Evolutionary conservation across 2,329 filamentous ascomycete species (phyloP).

Genomic region (Diaporthe sp.): DNA sequence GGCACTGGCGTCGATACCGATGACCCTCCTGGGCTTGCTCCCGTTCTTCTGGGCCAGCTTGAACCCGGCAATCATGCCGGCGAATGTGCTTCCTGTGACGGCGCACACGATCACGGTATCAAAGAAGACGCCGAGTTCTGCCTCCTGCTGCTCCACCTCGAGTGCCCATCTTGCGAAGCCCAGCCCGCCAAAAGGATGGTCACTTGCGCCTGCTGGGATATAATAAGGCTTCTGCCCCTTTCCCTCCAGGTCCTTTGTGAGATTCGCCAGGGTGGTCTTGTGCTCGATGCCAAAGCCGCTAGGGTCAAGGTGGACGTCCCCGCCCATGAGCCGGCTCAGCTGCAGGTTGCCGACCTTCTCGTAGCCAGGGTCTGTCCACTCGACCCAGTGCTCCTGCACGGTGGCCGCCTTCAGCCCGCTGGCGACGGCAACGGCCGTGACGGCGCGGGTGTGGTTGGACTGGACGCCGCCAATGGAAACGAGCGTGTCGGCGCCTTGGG

Average conservation of each 20-base stretch:
- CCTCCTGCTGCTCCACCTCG: slow-evolving; percentile 74
- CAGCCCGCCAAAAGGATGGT: slow-evolving; percentile 76
- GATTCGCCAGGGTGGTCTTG: slow-evolving; percentile 66
- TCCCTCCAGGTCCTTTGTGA: slow-evolving; percentile 63
- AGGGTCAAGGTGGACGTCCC: slow-evolving; percentile 69
- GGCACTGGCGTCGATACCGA: slow-evolving; percentile 75
- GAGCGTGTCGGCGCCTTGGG: slow-evolving; percentile 68
- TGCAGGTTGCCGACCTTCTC: slow-evolving; percentile 77
- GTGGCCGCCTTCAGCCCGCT: slow-evolving; percentile 66
- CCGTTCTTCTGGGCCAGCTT: slow-evolving; percentile 67
- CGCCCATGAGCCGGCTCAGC: slow-evolving; percentile 74
- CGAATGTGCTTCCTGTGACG: slow-evolving; percentile 77
- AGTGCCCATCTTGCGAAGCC: slow-evolving; percentile 79
- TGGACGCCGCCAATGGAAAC: slow-evolving; percentile 76
- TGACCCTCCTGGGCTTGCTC: slow-evolving; percentile 61
- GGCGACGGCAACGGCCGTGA: slow-evolving; percentile 70
- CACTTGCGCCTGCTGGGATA: slow-evolving; percentile 77
- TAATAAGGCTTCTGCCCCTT: slow-evolving; percentile 73
- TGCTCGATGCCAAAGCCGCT: slow-evolving; percentile 76
- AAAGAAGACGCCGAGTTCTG: slow-evolving; percentile 70
- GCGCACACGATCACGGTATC: slow-evolving; percentile 76
- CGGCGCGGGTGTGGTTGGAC: slow-evolving; percentile 76
- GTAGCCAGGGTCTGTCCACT: slow-evolving; percentile 69
- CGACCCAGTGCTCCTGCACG: slow-evolving; percentile 77
- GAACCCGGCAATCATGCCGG: slow-evolving; percentile 79